Evolutionary conservation across 495 filamentous ascomycete species (phyloP).

Genomic region (Letharia columbiana): DNA sequence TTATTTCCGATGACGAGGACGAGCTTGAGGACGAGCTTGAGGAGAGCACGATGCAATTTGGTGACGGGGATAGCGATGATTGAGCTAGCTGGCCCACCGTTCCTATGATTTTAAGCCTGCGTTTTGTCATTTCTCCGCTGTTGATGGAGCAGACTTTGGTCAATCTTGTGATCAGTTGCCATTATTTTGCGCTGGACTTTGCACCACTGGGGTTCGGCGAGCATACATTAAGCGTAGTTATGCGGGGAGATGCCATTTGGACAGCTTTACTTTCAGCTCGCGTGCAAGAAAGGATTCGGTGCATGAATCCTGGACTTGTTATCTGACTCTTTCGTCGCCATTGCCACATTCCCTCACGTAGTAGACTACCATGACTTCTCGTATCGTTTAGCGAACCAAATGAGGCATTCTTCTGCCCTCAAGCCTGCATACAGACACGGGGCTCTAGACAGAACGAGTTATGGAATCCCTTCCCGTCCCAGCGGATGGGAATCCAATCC

Average conservation of each 20-base stretch:
- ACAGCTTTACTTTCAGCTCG: not conserved
- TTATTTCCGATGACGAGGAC: constrained; percentile 21
- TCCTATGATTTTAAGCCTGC: not conserved
- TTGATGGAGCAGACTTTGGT: not conserved
- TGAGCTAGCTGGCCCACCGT: not conserved
- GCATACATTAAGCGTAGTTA: not conserved
- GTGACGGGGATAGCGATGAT: constrained; percentile 26
- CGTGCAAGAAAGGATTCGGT: not conserved
- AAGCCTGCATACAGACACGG: not conserved
- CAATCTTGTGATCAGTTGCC: not conserved
- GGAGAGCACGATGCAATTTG: constrained; percentile 25
- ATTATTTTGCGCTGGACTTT: not conserved
- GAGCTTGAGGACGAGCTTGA: constrained; percentile 29
- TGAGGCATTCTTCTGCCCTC: not conserved
- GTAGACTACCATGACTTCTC: not conserved
- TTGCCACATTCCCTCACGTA: not conserved
- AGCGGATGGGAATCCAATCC: not conserved
- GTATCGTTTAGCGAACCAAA: not conserved
- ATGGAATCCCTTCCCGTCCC: not conserved
- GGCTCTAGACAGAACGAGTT: not conserved
- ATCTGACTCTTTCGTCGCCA: not conserved
- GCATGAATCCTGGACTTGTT: not conserved
- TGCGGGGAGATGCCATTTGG: not conserved
- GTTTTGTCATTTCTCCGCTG: not conserved
- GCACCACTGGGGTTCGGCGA: not conserved